Conservation (phyloP, 192 early-diverging fungal genomes). For the Coemansia sp. region DNA sequence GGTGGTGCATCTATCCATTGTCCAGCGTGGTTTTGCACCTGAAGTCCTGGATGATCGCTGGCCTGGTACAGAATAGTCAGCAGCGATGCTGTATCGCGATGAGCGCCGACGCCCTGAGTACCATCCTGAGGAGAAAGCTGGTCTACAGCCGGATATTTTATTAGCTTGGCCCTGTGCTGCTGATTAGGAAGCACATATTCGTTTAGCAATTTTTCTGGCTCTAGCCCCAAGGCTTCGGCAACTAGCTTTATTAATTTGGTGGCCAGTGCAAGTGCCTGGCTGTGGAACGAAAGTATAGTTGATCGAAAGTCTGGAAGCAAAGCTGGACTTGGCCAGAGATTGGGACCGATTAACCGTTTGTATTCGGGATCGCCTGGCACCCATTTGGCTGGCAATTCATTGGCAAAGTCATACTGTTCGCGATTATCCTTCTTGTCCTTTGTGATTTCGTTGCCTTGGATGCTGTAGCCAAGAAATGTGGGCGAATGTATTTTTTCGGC, state of each 20-base stretch:
- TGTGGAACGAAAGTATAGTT: slow-evolving; percentile 40
- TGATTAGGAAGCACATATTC: slow-evolving; percentile 11
- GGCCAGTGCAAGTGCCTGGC: slow-evolving; percentile 47
- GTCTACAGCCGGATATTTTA: slow-evolving; percentile 35
- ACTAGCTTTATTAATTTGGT: slow-evolving; percentile 53
- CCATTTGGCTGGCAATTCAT: slow-evolving; percentile 40
- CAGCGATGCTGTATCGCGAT: slow-evolving; percentile 39
- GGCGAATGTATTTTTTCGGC: slow-evolving; percentile 59
- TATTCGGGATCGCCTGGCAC: slow-evolving; percentile 37
- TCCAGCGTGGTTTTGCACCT: slow-evolving; percentile 63
- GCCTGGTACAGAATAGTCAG: slow-evolving; percentile 62
- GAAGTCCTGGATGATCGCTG: slow-evolving; percentile 61
- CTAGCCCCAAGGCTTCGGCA: slow-evolving; percentile 52
- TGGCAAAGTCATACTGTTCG: slow-evolving; percentile 64
- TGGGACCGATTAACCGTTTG: slow-evolving; percentile 59
- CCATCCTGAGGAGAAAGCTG: slow-evolving; percentile 21
- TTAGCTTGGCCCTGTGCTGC: slow-evolving; percentile 27
- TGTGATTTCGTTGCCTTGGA: slow-evolving; percentile 56
- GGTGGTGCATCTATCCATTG: slow-evolving; percentile 65
- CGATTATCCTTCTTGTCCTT: slow-evolving; percentile 49
- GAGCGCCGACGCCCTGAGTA: slow-evolving; percentile 57
- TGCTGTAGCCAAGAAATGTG: slow-evolving; percentile 63
- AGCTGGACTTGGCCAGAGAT: slow-evolving; percentile 59
- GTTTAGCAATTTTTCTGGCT: slow-evolving; percentile 33
- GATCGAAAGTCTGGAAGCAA: slow-evolving; percentile 52